Evolutionary conservation across 2,329 filamentous ascomycete genomes (phyloP).

Genomic region (Trichoderma gracile): DNA sequence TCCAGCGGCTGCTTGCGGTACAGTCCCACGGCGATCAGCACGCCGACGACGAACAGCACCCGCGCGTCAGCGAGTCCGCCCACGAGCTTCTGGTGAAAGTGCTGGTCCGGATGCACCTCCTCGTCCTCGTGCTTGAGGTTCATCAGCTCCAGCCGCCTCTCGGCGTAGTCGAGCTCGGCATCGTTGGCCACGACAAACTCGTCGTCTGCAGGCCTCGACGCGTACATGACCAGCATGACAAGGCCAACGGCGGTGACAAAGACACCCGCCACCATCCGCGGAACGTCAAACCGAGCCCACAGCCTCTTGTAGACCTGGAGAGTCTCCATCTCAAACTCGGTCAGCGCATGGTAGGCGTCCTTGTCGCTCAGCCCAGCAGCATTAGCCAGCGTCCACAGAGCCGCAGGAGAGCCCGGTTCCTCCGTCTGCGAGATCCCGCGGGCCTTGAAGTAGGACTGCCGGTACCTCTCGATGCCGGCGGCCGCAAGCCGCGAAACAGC

Average conservation of each 20-base stretch:
- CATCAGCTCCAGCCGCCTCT: slow-evolving; percentile 57
- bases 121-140: slow-evolving; percentile 40
- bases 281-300: slow-evolving; percentile 90
- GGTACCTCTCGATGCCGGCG: slow-evolving; percentile 87
- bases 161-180: slow-evolving; percentile 59
- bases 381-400: slow-evolving; percentile 52
- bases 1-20: slow-evolving; percentile 39
- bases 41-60: slow-evolving; percentile 37
- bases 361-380: slow-evolving; percentile 43
- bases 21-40: slow-evolving; percentile 35
- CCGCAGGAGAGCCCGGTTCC: slow-evolving; percentile 42
- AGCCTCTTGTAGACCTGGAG: slow-evolving; percentile 76
- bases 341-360: slow-evolving; percentile 59
- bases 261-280: slow-evolving; percentile 81
- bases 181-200: slow-evolving; percentile 57
- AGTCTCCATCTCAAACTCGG: slow-evolving; percentile 75
- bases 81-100: slow-evolving; percentile 38
- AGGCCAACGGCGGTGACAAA: slow-evolving; percentile 68
- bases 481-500: slow-evolving; percentile 74
- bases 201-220: slow-evolving; percentile 58
- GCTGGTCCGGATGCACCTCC: slow-evolving; percentile 44
- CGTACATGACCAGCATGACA: slow-evolving; percentile 70
- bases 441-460: slow-evolving; percentile 75
- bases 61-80: slow-evolving; percentile 41
- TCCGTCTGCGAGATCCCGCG: slow-evolving; percentile 65